Conservation (phyloP, 2,329 filamentous ascomycete genomes). For the Pseudogymnoascus sp. region DNA sequence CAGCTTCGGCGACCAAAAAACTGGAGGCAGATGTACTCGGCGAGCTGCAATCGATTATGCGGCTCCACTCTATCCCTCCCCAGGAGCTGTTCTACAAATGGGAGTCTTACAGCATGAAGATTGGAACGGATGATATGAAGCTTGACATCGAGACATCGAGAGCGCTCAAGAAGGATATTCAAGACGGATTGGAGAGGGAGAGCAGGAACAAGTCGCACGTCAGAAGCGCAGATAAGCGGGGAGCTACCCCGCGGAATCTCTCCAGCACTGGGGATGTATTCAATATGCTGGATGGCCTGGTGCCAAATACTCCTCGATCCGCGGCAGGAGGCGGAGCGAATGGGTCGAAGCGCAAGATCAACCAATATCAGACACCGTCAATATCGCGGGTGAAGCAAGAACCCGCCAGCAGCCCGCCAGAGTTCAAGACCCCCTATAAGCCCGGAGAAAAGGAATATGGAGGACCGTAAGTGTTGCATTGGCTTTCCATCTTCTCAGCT, state of each 20-base stretch:
- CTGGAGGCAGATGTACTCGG: constrained; percentile 69
- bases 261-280: constrained; percentile 61
- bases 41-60: constrained; percentile 80
- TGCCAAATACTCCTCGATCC: constrained; percentile 50
- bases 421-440: constrained; percentile 33
- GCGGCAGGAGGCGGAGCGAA: constrained; percentile 21
- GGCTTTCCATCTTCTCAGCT: not conserved
- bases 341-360: constrained; percentile 26
- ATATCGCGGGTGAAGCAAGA: constrained; percentile 39
- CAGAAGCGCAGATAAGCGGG: constrained; percentile 56
- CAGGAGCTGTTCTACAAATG: constrained; percentile 97
- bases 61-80: constrained; percentile 68
- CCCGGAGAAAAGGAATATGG: constrained; percentile 16
- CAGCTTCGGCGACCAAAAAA: constrained; percentile 14
- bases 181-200: constrained; percentile 73
- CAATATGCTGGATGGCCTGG: constrained; percentile 69
- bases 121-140: constrained; percentile 71
- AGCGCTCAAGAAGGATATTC: constrained; percentile 77
- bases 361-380: constrained; percentile 37
- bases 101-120: constrained; percentile 95
- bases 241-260: constrained; percentile 54
- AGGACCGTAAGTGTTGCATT: constrained; percentile 17
- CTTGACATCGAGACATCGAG: constrained; percentile 63
- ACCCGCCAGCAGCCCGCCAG: constrained; percentile 37
- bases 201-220: constrained; percentile 58